These are phyloP conservation scores for Phoma sp. DNA, from an alignment of 2,329 filamentous ascomycete species.

Conservation along the genomic window DNA sequence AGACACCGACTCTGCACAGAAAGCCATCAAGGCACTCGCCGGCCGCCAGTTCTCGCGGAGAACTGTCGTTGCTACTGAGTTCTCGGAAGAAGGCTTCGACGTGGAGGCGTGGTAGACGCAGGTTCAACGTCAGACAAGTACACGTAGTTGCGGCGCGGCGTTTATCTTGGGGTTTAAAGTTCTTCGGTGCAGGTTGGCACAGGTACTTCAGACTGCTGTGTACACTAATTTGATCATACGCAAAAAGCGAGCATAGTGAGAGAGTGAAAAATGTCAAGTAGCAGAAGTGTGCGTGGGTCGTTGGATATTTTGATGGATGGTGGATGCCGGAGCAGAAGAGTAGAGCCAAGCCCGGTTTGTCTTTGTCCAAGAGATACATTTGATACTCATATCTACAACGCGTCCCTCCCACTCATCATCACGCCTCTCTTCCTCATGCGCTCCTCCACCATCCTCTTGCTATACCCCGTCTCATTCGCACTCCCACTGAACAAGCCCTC, in stretches of 20 bases:
- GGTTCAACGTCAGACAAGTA: background rate
- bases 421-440: constrained; percentile 26
- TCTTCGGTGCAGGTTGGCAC: constrained; percentile 8
- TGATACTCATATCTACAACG: background rate
- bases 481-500: constrained; percentile 16
- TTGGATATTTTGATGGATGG: background rate
- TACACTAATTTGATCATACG: constrained; percentile 19
- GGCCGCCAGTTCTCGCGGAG: constrained; percentile 95
- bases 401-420: constrained; percentile 16
- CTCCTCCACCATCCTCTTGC: constrained; percentile 26
- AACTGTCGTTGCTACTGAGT: constrained; percentile 96
- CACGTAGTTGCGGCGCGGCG: constrained; percentile 4
- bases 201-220: constrained; percentile 10
- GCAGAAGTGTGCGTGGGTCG: background rate
- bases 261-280: background rate
- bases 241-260: constrained; percentile 15
- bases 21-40: constrained; percentile 86
- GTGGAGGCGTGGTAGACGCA: constrained; percentile 78
- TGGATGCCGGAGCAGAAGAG: background rate
- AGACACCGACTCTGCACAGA: constrained; percentile 75
- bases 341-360: background rate
- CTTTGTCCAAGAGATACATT: background rate
- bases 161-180: background rate
- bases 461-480: constrained; percentile 20
- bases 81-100: constrained; percentile 97